These are phyloP conservation scores for Fraxinus platypoda DNA, from an alignment of 305 asterid genomes.

Conservation along the genomic window DNA sequence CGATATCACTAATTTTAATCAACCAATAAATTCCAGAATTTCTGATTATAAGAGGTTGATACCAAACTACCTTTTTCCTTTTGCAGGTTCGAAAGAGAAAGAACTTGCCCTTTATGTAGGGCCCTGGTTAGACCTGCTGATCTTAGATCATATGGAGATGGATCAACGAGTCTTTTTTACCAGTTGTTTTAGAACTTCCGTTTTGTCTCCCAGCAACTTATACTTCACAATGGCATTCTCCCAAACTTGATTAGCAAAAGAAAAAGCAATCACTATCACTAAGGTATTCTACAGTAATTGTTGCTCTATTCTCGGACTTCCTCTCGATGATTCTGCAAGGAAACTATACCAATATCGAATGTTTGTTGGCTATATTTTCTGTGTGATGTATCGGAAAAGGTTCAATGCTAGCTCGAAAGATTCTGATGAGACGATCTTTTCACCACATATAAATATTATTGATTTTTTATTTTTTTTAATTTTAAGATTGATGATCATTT, in stretches of 20 bases:
- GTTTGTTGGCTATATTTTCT: background rate
- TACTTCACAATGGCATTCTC: background rate
- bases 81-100: constrained; percentile 63
- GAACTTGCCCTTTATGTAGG: constrained; percentile 67
- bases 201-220: background rate
- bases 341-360: background rate
- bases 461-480: background rate
- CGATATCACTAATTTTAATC: background rate
- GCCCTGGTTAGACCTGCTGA: constrained; percentile 66
- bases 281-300: background rate
- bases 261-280: background rate
- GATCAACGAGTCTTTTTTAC: constrained; percentile 58
- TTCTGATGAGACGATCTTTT: constrained; percentile 10
- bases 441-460: constrained; percentile 8
- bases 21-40: background rate
- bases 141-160: constrained; percentile 61
- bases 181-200: constrained; percentile 37
- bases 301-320: constrained; percentile 9
- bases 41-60: background rate
- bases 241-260: background rate
- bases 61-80: constrained; percentile 9
- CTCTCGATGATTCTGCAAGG: background rate
- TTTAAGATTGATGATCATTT: constrained; percentile 14
- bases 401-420: background rate
- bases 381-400: constrained; percentile 17